Conservation (phyloP, 1,284 basidiomycete genomes). For the Puccinia brachypodii region DNA sequence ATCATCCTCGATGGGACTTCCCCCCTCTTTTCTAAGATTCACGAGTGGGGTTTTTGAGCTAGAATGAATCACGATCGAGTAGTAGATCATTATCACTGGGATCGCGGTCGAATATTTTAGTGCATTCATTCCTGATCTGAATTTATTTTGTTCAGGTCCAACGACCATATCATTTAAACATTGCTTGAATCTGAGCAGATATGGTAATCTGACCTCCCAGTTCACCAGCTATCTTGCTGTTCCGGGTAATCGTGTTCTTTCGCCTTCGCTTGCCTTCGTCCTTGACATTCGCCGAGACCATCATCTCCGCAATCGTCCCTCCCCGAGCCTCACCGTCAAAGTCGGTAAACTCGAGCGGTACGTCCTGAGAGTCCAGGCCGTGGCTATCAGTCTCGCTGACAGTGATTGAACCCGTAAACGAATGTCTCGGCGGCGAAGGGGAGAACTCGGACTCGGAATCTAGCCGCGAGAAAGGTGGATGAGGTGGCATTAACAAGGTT, state of each 20-base stretch:
- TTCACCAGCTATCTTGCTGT: background rate
- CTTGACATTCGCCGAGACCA: conserved; percentile 40
- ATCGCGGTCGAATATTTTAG: conserved; percentile 95
- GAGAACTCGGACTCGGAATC: conserved; percentile 9
- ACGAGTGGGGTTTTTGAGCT: no score
- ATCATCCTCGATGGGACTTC: background rate
- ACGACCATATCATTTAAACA: conserved; percentile 82
- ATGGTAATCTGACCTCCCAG: conserved; percentile 72
- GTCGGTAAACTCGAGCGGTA: conserved; percentile 29
- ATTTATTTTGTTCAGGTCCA: conserved; percentile 56
- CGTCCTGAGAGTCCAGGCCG: background rate
- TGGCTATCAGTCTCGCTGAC: conserved; percentile 8
- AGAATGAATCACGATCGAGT: conserved; percentile 23
- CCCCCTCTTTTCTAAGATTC: background rate
- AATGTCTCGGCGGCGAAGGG: background rate
- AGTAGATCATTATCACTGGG: conserved; percentile 87
- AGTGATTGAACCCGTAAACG: conserved; percentile 22
- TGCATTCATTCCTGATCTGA: conserved; percentile 84
- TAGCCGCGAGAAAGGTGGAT: conserved; percentile 9
- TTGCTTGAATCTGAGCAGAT: conserved; percentile 85
- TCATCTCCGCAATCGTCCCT: conserved; percentile 24
- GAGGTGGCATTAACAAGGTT: conserved; percentile 25
- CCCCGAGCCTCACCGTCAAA: conserved; percentile 45
- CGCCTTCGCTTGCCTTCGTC: conserved; percentile 25
- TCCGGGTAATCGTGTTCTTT: conserved; percentile 18